Evolutionary conservation across 768 basidiomycete species (phyloP).

Genomic region (Termitomyces eurrhizus): DNA sequence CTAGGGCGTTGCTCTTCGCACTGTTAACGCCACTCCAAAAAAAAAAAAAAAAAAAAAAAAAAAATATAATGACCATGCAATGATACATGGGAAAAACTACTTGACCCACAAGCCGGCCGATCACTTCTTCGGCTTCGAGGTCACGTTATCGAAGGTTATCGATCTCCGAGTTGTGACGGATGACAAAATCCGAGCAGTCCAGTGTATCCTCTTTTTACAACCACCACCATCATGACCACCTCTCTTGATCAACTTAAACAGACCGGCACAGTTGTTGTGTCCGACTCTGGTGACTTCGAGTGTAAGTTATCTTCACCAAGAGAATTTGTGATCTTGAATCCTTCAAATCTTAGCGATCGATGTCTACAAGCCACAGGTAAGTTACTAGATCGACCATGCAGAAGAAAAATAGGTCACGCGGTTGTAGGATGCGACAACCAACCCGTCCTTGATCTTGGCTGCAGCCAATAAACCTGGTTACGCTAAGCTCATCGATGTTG

Average conservation of each 20-base stretch:
- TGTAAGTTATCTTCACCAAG: conserved; percentile 36
- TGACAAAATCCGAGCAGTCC: conserved; percentile 10
- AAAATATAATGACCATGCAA: too few species aligned
- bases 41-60: too few species aligned
- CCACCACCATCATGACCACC: conserved; percentile 59
- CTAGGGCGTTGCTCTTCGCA: too few species aligned
- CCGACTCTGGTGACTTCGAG: conserved; percentile 96
- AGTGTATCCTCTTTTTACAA: conserved; percentile 3
- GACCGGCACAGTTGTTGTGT: conserved; percentile 94
- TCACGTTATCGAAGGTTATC: conserved; percentile 14
- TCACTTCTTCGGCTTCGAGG: background rate
- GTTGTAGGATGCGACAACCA: conserved; percentile 93
- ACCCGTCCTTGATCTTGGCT: conserved; percentile 92
- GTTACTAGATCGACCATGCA: background rate
- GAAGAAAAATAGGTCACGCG: background rate
- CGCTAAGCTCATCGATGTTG: conserved; percentile 70
- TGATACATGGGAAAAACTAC: too few species aligned
- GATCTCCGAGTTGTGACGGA: conserved; percentile 12
- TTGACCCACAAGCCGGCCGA: background rate
- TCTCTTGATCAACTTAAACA: conserved; percentile 84
- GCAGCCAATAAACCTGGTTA: conserved; percentile 92
- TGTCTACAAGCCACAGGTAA: conserved; percentile 90
- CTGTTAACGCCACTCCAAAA: too few species aligned
- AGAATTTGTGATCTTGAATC: background rate
- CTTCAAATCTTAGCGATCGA: conserved; percentile 64